Conservation (phyloP, 1,139 yeast species). For the Taiozyma sp. region DNA sequence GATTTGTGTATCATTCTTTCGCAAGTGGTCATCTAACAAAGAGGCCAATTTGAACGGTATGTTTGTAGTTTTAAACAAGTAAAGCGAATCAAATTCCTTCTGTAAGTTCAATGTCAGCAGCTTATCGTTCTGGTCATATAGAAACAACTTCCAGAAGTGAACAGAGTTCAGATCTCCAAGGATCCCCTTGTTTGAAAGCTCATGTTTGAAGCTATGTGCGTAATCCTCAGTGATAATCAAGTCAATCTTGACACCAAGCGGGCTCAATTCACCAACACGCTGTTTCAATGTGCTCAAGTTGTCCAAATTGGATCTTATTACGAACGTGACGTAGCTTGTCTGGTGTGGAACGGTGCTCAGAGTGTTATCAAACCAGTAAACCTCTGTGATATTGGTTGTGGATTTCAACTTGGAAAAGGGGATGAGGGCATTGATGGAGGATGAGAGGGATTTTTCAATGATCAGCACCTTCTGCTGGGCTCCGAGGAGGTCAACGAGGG, state of each 20-base stretch:
- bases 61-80: slow-evolving; percentile 29
- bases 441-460: slow-evolving; percentile 50
- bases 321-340: slow-evolving; percentile 16
- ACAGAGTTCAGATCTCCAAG: slow-evolving; percentile 15
- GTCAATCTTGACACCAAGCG: slow-evolving; percentile 14
- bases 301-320: slow-evolving; percentile 13
- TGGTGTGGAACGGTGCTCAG: slow-evolving; percentile 6
- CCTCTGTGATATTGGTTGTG: slow-evolving; percentile 50
- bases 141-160: slow-evolving; percentile 12
- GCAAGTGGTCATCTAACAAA: slow-evolving; percentile 20
- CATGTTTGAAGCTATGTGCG: slow-evolving; percentile 16
- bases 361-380: slow-evolving; percentile 48
- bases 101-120: slow-evolving; percentile 11
- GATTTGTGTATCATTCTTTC: slow-evolving; percentile 34
- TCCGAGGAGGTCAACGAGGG: slow-evolving; percentile 11
- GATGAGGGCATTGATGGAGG: slow-evolving; percentile 52
- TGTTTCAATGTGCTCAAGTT: slow-evolving; percentile 13
- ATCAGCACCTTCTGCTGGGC: slow-evolving; percentile 38
- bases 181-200: slow-evolving; percentile 17
- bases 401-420: slow-evolving; percentile 54
- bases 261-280: slow-evolving; percentile 15
- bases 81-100: slow-evolving; percentile 25
- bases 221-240: slow-evolving; percentile 21
- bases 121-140: slow-evolving; percentile 1
- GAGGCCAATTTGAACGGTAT: slow-evolving; percentile 36